phyloP scores from a whole-genome alignment of 1,284 basidiomycete species.

The Inonotus obliquus region DNA sequence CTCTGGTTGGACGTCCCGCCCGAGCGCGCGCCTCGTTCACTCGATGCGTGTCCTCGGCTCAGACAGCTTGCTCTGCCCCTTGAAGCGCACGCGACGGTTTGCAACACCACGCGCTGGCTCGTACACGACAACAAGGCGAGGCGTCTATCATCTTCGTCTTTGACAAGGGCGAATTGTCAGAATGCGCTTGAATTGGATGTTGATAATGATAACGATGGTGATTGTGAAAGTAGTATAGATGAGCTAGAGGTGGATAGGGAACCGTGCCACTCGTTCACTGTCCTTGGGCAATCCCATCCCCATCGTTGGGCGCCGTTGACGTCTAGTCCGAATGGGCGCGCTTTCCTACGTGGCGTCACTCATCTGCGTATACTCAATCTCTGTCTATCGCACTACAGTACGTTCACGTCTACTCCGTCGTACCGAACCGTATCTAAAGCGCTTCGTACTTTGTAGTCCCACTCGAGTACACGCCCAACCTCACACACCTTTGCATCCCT shows the following conservation, averaged over 20 bases:
- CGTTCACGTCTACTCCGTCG: background rate
- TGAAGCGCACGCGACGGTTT: slow-evolving; percentile 16
- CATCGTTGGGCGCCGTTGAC: slow-evolving; percentile 18
- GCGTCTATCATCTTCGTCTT: background rate
- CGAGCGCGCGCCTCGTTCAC: slow-evolving; percentile 10
- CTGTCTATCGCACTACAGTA: slow-evolving; percentile 19
- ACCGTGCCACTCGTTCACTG: slow-evolving; percentile 18
- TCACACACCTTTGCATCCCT: slow-evolving; percentile 19
- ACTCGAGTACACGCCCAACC: slow-evolving; percentile 16
- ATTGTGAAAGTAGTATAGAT: background rate
- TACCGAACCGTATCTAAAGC: background rate
- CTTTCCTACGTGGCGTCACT: slow-evolving; percentile 16
- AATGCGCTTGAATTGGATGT: background rate
- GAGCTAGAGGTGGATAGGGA: background rate
- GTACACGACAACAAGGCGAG: background rate
- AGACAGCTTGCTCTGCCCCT: slow-evolving; percentile 14
- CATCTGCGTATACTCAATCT: slow-evolving; percentile 18
- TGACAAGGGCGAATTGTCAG: background rate
- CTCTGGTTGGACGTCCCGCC: slow-evolving; percentile 17
- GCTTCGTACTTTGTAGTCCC: background rate
- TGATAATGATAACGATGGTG: background rate
- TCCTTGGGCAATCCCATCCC: slow-evolving; percentile 18
- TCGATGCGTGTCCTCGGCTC: slow-evolving; percentile 16
- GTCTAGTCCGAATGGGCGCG: slow-evolving; percentile 6
- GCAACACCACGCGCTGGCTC: slow-evolving; percentile 1